Percentiles rank a stretch among this genome's conserved stretches.
phyloP scores from a whole-genome alignment of 331 rosid genomes.

The Stylosanthes scabra region DNA sequence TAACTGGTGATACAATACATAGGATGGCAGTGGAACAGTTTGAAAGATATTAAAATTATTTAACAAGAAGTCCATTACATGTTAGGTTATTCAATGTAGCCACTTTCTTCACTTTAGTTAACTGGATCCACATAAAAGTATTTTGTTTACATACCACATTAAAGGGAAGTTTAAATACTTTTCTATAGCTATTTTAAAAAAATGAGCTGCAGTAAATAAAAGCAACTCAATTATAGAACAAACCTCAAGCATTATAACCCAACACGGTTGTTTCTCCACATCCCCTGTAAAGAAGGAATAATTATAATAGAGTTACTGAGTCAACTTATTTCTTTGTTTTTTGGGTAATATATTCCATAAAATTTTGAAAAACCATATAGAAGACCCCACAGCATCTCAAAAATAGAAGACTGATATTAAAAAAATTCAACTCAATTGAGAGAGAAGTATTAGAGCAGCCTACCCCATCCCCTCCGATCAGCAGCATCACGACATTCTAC shows the following conservation, averaged over 20 bases:
- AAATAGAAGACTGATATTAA: slow-evolving; percentile 15
- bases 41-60: background rate
- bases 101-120: slow-evolving; percentile 13
- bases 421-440: slow-evolving; percentile 14
- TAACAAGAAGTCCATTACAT: background rate
- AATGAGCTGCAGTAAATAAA: slow-evolving; percentile 19
- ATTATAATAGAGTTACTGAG: slow-evolving; percentile 17
- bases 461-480: slow-evolving; percentile 92
- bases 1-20: slow-evolving; percentile 4
- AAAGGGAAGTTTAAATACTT: slow-evolving; percentile 12
- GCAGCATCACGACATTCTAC: slow-evolving; percentile 97
- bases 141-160: slow-evolving; percentile 2
- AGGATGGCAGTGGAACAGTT: slow-evolving; percentile 8
- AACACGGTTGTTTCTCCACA: slow-evolving; percentile 84
- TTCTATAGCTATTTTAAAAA: slow-evolving; percentile 2
- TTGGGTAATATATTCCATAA: slow-evolving; percentile 3
- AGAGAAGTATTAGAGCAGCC: slow-evolving; percentile 26
- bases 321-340: slow-evolving; percentile 5
- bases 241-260: slow-evolving; percentile 99
- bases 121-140: slow-evolving; percentile 16
- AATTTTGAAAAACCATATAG: slow-evolving; percentile 18
- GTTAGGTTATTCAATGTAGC: background rate
- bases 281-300: slow-evolving; percentile 59
- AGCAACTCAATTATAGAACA: slow-evolving; percentile 42
- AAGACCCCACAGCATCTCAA: slow-evolving; percentile 25